Percentiles rank a stretch among this genome's conserved stretches.
Evolutionary conservation across 345 rosid species (phyloP).

Genomic region (Salix viminalis): DNA sequence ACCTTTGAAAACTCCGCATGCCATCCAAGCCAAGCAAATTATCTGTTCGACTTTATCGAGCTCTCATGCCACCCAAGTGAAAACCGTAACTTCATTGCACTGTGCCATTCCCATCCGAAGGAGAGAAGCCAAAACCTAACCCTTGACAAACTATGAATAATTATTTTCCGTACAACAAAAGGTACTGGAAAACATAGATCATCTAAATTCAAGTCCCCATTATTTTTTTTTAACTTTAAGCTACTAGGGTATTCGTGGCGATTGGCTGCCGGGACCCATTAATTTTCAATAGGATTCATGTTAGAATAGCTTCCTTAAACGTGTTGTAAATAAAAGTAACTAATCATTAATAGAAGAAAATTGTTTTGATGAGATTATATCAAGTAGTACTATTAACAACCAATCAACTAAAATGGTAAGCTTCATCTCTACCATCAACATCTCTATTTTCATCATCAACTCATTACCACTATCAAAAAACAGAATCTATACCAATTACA

Average conservation of each 20-base stretch:
- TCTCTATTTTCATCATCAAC: not conserved
- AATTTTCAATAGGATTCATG: no score
- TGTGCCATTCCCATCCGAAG: not conserved
- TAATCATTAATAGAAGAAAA: no score
- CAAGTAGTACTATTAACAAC: no score
- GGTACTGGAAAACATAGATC: not conserved
- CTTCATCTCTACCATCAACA: not conserved
- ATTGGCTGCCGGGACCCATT: no score
- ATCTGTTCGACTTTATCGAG: not conserved
- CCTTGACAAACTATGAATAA: not conserved
- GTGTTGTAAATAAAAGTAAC: no score
- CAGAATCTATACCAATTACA: slow-evolving; percentile 20
- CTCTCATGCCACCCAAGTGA: not conserved
- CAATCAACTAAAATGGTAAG: not conserved
- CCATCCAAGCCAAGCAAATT: not conserved
- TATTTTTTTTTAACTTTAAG: no score
- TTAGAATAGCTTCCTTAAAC: no score
- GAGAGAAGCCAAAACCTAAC: not conserved
- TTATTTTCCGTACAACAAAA: not conserved
- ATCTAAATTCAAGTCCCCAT: no score
- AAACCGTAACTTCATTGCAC: not conserved
- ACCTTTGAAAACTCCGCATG: not conserved
- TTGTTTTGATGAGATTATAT: not conserved
- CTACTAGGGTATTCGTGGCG: no score
- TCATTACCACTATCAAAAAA: not conserved